Evolutionary conservation across 371 early-diverging fungal genomes (phyloP), one percentile per base, ranked within the genome.

Genomic region (Haplosporangium sp.): DNA sequence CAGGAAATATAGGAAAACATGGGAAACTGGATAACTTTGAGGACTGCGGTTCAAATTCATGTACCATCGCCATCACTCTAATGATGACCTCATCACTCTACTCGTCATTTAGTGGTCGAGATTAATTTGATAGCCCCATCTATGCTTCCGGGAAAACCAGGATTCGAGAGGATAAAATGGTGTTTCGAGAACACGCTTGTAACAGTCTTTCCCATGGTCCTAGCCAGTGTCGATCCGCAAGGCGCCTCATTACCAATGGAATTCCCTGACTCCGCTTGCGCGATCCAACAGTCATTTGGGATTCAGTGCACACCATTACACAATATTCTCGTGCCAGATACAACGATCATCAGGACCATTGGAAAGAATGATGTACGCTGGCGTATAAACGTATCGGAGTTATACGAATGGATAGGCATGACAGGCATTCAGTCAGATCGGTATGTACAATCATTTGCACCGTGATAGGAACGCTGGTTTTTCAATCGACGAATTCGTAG

Each of bases 371-470:
- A 66, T 10, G 69, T 73, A 18, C 76, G 40, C 52, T 67, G 55
- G 65, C 57, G 57, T 42, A 54, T 23, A 67, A 56, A 50, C 52
- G 65, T 67, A 50, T n/a, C 71, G n/a, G 82, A 86, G 23, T 75
- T 88, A 12, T 69, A 85, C 14, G 90, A 91, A 66, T 91, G 91
- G 91, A 56, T 91, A 43, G 91, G 91, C 6, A 80, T 91, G 72
- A 86, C 83, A 4, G 59, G 84, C 36, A 65, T 86, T 29, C 83
- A 84, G 65, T 83, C 89, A 2, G 83, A 82, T 43, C 82, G 91
- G 85, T 86, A 76, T n/a, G 66, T 46, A 1, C 23, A 29, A 14
- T 20, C 9, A 23, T 14, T 37, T 62, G 10, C 18, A 18, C 50
- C 13, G 13, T 7, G 36, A 29, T 29, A 5, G 11, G 54, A 29